Base-by-base conservation (phyloP, 257 asterid genomes). In the Echium plantagineum region DNA sequence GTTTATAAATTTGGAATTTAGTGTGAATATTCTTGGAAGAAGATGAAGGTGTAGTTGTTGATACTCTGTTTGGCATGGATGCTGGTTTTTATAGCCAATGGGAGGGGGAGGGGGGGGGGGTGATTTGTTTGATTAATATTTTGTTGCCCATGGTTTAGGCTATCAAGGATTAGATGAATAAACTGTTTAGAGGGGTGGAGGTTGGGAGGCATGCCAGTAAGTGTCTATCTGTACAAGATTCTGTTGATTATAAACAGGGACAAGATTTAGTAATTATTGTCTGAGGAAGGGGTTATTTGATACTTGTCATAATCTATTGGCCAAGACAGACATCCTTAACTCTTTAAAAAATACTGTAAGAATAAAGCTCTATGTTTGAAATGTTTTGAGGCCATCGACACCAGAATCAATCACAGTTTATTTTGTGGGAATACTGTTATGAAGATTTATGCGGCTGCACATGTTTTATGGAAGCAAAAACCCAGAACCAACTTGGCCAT, bases 161-260 rank as follows among this genome's bases (percentile, higher is more conserved):
- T 62, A 35, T 38, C 28, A 70, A 9, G 24, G 46, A 17, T 0
- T 30, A 47, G 42, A 22, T 63, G 35, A 54, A 21, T 59, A 53
- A 52, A 18, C 1, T 28, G 48, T 63, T 18, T 17, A 3, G n/a
- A 17, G 52, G 54, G 16, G 17, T 10, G 19, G 69, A 38, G 68
- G 71, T 62, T 61, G 73, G 77, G 69, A 49, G 52, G 69, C 77
- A 71, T 71, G 78, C 71, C 80, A 79, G 81, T 54, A 12, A 63
- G 69, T 26, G 59, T 64, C 58, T 52, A 63, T 21, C 80, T 57
- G 71, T 63, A 62, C 31, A 61, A 74, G 79, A 77, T 74, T 72
- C 79, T 58, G 22, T 62, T 64, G 48, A 57, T 68, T 74, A 68
- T 54, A 74, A 71, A 68, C 59, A 53, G 75, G 15, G 64, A 62